A percentile compares a stretch with the other conserved stretches of the same genome.
These are phyloP conservation scores for Hemisphaericaspora lyxosophila DNA, from an alignment of 1,139 yeast genomes.

Conservation along the genomic window DNA sequence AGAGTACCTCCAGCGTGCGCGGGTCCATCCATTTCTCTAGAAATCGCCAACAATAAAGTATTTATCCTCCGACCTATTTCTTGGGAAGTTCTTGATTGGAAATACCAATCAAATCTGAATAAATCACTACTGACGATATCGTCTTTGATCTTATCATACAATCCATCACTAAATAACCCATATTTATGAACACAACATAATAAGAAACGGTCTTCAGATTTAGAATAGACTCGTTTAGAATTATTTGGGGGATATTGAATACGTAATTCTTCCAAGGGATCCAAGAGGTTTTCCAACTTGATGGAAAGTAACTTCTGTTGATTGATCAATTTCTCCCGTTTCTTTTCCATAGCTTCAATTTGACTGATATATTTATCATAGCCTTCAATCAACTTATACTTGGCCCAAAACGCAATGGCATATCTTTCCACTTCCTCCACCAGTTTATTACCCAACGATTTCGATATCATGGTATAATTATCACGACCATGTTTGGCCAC, in stretches of 20 bases:
- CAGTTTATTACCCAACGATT: slow-evolving; percentile 66
- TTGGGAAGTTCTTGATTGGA: slow-evolving; percentile 78
- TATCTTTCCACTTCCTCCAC: slow-evolving; percentile 69
- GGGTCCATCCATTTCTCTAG: slow-evolving; percentile 78
- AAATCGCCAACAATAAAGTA: slow-evolving; percentile 73
- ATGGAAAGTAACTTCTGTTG: slow-evolving; percentile 67
- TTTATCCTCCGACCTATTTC: slow-evolving; percentile 82
- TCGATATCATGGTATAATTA: slow-evolving; percentile 58
- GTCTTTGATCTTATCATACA: slow-evolving; percentile 75
- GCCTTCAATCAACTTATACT: slow-evolving; percentile 75
- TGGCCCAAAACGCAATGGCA: slow-evolving; percentile 70
- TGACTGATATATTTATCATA: slow-evolving; percentile 82
- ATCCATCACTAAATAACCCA: slow-evolving; percentile 70
- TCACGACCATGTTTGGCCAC: slow-evolving; percentile 79
- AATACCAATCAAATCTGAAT: slow-evolving; percentile 88
- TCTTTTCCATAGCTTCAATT: slow-evolving; percentile 86
- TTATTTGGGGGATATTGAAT: slow-evolving; percentile 91
- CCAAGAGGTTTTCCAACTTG: slow-evolving; percentile 62
- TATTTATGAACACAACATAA: slow-evolving; percentile 69
- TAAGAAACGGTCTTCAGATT: slow-evolving; percentile 82
- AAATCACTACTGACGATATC: slow-evolving; percentile 71
- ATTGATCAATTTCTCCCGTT: slow-evolving; percentile 56
- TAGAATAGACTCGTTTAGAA: slow-evolving; percentile 81
- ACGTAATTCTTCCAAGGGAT: slow-evolving; percentile 73
- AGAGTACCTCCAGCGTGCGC: slow-evolving; percentile 37